Evolutionary conservation across 2,329 filamentous ascomycete species (phyloP).

Genomic region (Gnomoniopsis sp.): DNA sequence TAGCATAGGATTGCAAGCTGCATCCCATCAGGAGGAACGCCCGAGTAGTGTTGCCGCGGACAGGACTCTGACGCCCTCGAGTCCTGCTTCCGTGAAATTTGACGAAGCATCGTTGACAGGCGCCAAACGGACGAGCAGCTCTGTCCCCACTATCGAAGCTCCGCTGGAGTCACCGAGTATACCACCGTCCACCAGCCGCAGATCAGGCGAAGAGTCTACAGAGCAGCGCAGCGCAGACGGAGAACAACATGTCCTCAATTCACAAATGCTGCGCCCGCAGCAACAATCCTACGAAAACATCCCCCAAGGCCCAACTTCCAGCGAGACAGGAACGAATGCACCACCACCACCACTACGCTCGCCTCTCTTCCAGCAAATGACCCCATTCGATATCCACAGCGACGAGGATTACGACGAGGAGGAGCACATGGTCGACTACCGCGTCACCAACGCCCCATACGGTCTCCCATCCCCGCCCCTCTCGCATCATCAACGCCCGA

Average conservation of each 20-base stretch:
- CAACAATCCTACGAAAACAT: not conserved
- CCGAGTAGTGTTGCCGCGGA: not conserved
- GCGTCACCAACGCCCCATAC: constrained; percentile 8
- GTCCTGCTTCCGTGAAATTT: not conserved
- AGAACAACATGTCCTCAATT: not conserved
- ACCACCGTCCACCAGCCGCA: not conserved
- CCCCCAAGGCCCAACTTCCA: constrained; percentile 7
- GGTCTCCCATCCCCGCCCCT: constrained; percentile 33
- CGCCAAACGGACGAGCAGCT: not conserved
- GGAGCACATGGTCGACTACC: constrained; percentile 1
- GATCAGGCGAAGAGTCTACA: not conserved
- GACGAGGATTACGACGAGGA: not conserved
- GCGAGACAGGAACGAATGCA: not conserved
- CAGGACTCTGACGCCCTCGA: not conserved
- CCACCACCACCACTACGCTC: constrained; percentile 9
- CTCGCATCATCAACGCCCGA: constrained; percentile 31
- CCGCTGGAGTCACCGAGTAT: not conserved
- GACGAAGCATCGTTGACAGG: not conserved
- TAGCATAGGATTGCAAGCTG: not conserved
- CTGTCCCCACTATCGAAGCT: not conserved
- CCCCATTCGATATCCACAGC: constrained; percentile 2
- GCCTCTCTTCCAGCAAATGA: constrained; percentile 14
- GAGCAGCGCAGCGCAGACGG: constrained; percentile 5
- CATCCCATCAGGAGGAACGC: not conserved
- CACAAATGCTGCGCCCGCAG: not conserved